Evolutionary conservation across 306 rosid genomes (phyloP), one percentile per base, ranked within the genome.

Genomic region (Vigna reflexopilosa): DNA sequence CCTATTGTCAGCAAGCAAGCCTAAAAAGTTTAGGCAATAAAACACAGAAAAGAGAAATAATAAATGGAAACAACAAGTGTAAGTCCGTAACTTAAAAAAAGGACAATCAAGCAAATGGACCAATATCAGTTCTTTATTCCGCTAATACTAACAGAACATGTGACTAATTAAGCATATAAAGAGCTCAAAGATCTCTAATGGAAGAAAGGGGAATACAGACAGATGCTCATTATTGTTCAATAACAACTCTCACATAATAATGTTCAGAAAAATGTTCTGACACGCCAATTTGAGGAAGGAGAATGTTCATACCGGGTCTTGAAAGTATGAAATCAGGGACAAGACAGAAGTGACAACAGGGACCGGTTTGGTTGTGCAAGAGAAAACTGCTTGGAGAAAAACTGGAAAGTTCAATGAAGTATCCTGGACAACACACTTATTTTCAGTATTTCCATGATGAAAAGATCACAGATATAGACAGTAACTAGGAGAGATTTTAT

Each of bases 331-430:
- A 85, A 92, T 80, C 74, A 92, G 76, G 32, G 97, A 92, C 52
- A 85, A 54, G 78, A 86, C 88, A 30, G 98, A 95, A 71, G 86
- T 86, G 62, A 84, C 86, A 54, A 91, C 73, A 57, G 98, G 88
- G 70, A 91, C 84, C 48, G 96, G 90, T 77, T 83, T 94, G 44
- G 88, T 86, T 30, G 88, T 77, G 11, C 85, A 74, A 28, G 98
- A 95, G 81, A 89, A 79, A 70, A 89, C 75, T 42, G 96, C 96
- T 81, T 92, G 98, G 79, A 88, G 89, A 84, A 92, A 92, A 72
- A 81, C 85, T 47, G 90, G 75, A 86, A 86, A 86, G 86, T 86
- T 85, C 64, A 93, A 82, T 13, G 88, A 81, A 24, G 77, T 63
- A 71, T 91, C 98, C 98, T 95, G 89, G 28, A 80, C 86, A 79